Conservation (phyloP, 2,329 filamentous ascomycete species). For the Lomentospora prolificans region DNA sequence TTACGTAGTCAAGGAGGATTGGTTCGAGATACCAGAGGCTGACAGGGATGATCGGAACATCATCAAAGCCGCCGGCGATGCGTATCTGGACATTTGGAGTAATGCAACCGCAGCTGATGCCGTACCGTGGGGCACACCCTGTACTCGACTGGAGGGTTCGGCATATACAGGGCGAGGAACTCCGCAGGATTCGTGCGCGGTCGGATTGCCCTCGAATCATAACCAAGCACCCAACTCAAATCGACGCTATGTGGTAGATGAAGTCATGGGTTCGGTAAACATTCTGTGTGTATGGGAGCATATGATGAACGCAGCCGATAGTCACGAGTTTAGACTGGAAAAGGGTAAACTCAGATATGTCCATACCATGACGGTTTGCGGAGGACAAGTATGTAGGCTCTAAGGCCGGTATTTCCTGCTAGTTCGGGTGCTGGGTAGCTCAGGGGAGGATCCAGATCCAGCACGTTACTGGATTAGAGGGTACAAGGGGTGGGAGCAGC, state of each 20-base stretch:
- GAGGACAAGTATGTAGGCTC: slow-evolving; percentile 1
- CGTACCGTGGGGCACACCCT: slow-evolving; percentile 28
- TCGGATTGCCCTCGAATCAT: slow-evolving; percentile 16
- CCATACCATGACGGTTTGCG: slow-evolving; percentile 13
- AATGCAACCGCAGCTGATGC: slow-evolving; percentile 22
- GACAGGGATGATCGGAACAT: slow-evolving; percentile 21
- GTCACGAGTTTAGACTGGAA: slow-evolving; percentile 13
- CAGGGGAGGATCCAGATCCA: no score
- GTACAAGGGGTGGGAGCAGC: no score
- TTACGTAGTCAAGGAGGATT: slow-evolving; percentile 23
- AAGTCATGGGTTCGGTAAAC: slow-evolving; percentile 14
- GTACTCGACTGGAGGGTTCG: slow-evolving; percentile 26
- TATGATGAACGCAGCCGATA: slow-evolving; percentile 10
- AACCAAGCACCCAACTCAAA: slow-evolving; percentile 14
- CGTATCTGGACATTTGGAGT: slow-evolving; percentile 26
- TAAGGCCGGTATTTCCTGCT: no score
- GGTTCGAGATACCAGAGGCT: slow-evolving; percentile 21
- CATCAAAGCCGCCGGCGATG: slow-evolving; percentile 26
- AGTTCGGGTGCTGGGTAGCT: no score
- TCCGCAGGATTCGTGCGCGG: slow-evolving; percentile 17
- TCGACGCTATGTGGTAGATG: slow-evolving; percentile 17
- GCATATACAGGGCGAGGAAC: slow-evolving; percentile 20
- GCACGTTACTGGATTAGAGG: no score
- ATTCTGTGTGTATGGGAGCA: slow-evolving; percentile 12
- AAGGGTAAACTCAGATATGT: slow-evolving; percentile 12